Percentiles rank a stretch among this genome's conserved stretches.
Conservation (phyloP, 2,329 filamentous ascomycete genomes). For the Botryosphaeria dothidea region DNA sequence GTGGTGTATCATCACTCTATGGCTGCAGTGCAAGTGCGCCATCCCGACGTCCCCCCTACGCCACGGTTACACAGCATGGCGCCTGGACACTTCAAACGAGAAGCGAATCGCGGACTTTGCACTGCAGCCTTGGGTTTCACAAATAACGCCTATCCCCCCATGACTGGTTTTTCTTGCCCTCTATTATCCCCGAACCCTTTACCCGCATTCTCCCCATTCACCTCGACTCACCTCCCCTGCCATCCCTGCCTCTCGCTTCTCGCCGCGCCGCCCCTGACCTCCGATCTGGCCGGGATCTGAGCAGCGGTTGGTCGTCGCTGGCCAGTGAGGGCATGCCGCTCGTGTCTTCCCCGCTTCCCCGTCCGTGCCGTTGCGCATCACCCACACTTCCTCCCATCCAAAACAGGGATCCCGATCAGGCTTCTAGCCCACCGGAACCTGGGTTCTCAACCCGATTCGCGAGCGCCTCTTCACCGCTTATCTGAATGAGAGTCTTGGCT, state of each 20-base stretch:
- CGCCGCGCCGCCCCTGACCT: constrained; percentile 12
- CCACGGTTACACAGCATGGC: constrained; percentile 14
- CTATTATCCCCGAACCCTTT: not conserved
- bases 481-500: constrained; percentile 12
- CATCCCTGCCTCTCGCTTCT: constrained; percentile 12
- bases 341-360: constrained; percentile 12
- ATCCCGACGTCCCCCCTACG: constrained; percentile 13
- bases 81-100: not conserved
- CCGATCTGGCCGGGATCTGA: not conserved
- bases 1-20: constrained; percentile 24
- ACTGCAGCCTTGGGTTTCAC: constrained; percentile 15
- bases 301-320: not conserved
- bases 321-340: not conserved
- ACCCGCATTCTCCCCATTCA: not conserved
- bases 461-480: constrained; percentile 17
- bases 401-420: constrained; percentile 1
- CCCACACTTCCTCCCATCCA: not conserved
- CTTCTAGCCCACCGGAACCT: not conserved
- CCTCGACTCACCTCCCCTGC: not conserved
- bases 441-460: constrained; percentile 12
- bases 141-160: constrained; percentile 8
- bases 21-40: constrained; percentile 14
- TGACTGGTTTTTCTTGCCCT: constrained; percentile 1
- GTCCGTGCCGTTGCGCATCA: constrained; percentile 5
- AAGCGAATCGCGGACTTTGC: not conserved